Percentiles rank a stretch among this genome's conserved stretches.
Evolutionary conservation across 1,284 basidiomycete species (phyloP).

Genomic region (Cryptococcus jaspeensis): DNA sequence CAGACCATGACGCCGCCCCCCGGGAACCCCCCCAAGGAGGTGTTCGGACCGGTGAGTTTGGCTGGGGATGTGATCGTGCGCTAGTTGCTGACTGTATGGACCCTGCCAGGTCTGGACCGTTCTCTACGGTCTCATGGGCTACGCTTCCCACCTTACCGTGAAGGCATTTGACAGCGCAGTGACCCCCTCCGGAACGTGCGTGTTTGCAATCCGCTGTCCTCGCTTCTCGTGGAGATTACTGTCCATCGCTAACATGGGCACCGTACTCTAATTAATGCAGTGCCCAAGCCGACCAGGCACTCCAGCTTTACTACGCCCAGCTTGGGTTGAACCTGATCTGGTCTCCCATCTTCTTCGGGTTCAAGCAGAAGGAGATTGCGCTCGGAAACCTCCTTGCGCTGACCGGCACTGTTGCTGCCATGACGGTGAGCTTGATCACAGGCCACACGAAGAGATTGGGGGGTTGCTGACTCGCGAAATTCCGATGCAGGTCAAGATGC

Average conservation of each 20-base stretch:
- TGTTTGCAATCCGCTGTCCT: constrained; percentile 20
- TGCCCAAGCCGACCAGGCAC: constrained; percentile 56
- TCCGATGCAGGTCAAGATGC: constrained; percentile 54
- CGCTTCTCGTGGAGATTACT: background rate
- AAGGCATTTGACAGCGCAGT: constrained; percentile 58
- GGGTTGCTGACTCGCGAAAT: constrained; percentile 1
- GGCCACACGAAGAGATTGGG: background rate
- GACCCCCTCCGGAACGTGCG: constrained; percentile 53
- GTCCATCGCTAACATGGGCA: background rate
- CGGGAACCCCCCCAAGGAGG: constrained; percentile 55
- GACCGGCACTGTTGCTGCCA: constrained; percentile 61
- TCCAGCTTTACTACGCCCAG: constrained; percentile 69
- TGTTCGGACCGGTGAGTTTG: constrained; percentile 57
- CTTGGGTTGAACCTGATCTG: constrained; percentile 67
- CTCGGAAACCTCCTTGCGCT: constrained; percentile 63
- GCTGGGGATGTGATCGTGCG: background rate
- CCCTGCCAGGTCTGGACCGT: constrained; percentile 28
- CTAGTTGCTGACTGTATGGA: background rate
- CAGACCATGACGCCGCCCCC: constrained; percentile 40
- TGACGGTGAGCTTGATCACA: constrained; percentile 57
- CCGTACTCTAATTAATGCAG: constrained; percentile 36
- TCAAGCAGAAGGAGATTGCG: constrained; percentile 58
- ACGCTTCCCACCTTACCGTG: constrained; percentile 67
- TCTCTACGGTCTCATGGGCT: constrained; percentile 62
- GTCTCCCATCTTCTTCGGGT: constrained; percentile 71